These are phyloP conservation scores for Agaricus blazei DNA, from an alignment of 768 basidiomycete species.

Conservation along the genomic window DNA sequence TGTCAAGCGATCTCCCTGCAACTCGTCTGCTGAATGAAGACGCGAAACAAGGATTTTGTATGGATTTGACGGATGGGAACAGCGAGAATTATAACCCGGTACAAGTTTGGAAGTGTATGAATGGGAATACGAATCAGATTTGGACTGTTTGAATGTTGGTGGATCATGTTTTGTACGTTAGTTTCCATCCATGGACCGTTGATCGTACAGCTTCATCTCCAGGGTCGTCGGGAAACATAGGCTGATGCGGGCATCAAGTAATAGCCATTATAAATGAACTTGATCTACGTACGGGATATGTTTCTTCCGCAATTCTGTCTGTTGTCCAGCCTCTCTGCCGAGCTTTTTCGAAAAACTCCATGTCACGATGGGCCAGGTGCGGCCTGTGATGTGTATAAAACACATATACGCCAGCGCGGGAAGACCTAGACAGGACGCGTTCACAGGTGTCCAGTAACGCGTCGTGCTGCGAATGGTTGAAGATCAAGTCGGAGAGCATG, in stretches of 20 bases:
- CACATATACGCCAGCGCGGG: constrained; percentile 46
- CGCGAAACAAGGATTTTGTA: neutral
- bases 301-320: constrained; percentile 60
- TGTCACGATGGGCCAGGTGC: constrained; percentile 74
- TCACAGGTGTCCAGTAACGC: constrained; percentile 77
- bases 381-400: constrained; percentile 91
- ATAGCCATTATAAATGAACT: neutral
- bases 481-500: constrained; percentile 89
- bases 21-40: neutral
- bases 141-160: constrained; percentile 7
- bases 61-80: constrained; percentile 17
- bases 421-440: constrained; percentile 22
- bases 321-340: constrained; percentile 62
- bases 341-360: constrained; percentile 75
- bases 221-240: neutral
- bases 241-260: neutral
- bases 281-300: constrained; percentile 47
- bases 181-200: neutral
- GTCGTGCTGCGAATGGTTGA: constrained; percentile 94
- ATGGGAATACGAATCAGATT: constrained; percentile 17
- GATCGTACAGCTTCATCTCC: neutral
- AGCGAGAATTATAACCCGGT: neutral
- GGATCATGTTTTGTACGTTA: neutral
- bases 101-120: constrained; percentile 15
- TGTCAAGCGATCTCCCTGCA: neutral